Evolutionary conservation across 2,329 filamentous ascomycete species (phyloP).

Genomic region (Diaporthe ilicicola): DNA sequence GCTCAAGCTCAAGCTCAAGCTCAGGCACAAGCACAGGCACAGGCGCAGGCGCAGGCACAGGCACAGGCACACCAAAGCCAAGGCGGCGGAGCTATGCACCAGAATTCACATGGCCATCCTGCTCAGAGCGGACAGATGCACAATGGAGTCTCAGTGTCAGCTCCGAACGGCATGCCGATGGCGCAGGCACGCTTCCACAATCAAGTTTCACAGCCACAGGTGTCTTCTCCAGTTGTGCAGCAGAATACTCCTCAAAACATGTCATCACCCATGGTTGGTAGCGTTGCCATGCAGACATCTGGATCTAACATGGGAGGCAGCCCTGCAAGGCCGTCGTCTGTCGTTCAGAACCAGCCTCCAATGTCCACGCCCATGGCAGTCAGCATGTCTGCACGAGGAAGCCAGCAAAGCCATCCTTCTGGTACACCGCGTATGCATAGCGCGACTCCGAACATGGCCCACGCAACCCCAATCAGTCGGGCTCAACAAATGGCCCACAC

Average conservation of each 20-base stretch:
- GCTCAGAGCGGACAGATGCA: slow-evolving; percentile 51
- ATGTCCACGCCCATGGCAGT: slow-evolving; percentile 69
- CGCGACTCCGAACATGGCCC: slow-evolving; percentile 67
- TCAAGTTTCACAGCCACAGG: slow-evolving; percentile 69
- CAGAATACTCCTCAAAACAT: slow-evolving; percentile 72
- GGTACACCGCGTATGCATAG: slow-evolving; percentile 70
- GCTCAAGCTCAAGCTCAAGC: slow-evolving; percentile 37
- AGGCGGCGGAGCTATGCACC: slow-evolving; percentile 46
- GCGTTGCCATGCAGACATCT: slow-evolving; percentile 70
- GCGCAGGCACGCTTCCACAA: slow-evolving; percentile 57
- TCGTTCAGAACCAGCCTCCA: slow-evolving; percentile 65
- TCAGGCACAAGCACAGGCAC: slow-evolving; percentile 40
- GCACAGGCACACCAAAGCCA: slow-evolving; percentile 42
- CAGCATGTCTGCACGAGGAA: slow-evolving; percentile 70
- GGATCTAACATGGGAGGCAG: slow-evolving; percentile 75
- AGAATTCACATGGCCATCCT: slow-evolving; percentile 54
- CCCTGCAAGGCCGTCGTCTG: slow-evolving; percentile 72
- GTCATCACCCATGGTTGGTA: slow-evolving; percentile 72
- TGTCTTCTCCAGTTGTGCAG: slow-evolving; percentile 72
- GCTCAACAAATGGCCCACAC: slow-evolving; percentile 58
- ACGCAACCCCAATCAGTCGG: slow-evolving; percentile 66
- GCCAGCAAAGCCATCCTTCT: slow-evolving; percentile 71
- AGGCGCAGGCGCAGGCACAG: slow-evolving; percentile 37
- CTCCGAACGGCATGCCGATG: slow-evolving; percentile 45
- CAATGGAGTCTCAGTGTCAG: slow-evolving; percentile 47